Evolutionary conservation across 306 rosid genomes (phyloP).

Genomic region (Astragalus membranaceus): DNA sequence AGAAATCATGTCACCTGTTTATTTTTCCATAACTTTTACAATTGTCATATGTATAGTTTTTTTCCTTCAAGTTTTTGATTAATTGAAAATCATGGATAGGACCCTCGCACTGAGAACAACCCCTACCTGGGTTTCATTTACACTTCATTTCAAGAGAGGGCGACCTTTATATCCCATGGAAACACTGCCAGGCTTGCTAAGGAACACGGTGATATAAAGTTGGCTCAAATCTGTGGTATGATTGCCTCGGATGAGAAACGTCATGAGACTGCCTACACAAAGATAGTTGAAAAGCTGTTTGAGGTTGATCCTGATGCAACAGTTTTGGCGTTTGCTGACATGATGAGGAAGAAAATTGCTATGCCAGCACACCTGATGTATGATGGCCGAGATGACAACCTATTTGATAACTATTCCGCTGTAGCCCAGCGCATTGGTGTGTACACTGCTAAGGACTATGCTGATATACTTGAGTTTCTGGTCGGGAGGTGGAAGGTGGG

Average conservation of each 20-base stretch:
- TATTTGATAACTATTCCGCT: conserved; percentile 66
- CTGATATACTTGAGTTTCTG: conserved; percentile 81
- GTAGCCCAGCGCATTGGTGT: conserved; percentile 85
- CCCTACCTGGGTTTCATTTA: conserved; percentile 89
- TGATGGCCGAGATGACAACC: conserved; percentile 68
- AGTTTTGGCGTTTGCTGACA: conserved; percentile 70
- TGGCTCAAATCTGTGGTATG: conserved; percentile 87
- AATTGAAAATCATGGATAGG: conserved; percentile 36
- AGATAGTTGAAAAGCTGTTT: conserved; percentile 77
- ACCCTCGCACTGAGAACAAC: conserved; percentile 82
- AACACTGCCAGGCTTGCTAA: conserved; percentile 94
- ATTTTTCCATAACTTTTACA: neutral
- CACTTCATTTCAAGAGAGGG: conserved; percentile 93
- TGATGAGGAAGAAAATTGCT: conserved; percentile 88
- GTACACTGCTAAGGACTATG: conserved; percentile 87
- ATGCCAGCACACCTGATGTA: conserved; percentile 96
- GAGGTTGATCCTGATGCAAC: conserved; percentile 84
- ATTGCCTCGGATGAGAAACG: conserved; percentile 92
- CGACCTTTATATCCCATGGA: conserved; percentile 87
- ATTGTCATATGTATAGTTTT: neutral
- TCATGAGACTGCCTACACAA: conserved; percentile 89
- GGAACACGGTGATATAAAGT: conserved; percentile 67
- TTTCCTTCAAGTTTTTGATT: neutral
- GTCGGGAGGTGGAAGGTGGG: conserved; percentile 85
- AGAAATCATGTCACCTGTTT: neutral